Percentiles rank a stretch among this genome's conserved stretches.
Conservation (phyloP, 2,329 filamentous ascomycete species). For the Ophiosphaerella korrae region DNA sequence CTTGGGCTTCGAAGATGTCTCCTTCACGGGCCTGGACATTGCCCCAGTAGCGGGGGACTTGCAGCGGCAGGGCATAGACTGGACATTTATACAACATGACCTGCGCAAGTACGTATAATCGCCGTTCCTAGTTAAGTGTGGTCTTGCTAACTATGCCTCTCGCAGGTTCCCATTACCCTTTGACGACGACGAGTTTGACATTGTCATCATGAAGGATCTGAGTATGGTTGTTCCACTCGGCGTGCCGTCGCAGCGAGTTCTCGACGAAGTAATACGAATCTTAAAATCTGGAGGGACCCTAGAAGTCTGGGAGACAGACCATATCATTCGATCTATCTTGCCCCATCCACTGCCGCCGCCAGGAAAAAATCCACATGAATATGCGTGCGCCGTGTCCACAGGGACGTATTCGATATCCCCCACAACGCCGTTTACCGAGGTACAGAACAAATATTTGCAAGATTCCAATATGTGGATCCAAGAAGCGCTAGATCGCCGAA, state of each 20-base stretch:
- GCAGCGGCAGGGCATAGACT: conserved; percentile 76
- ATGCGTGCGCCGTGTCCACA: conserved; percentile 67
- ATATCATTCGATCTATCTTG: conserved; percentile 79
- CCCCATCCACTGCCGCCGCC: conserved; percentile 72
- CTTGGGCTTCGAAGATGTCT: conserved; percentile 70
- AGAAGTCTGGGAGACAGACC: conserved; percentile 90
- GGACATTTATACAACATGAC: conserved; percentile 89
- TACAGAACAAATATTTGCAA: conserved; percentile 79
- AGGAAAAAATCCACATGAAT: conserved; percentile 64
- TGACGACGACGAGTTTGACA: conserved; percentile 77
- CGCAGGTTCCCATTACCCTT: conserved; percentile 71
- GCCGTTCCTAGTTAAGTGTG: neutral
- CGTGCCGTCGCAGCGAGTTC: conserved; percentile 58
- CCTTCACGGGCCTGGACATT: conserved; percentile 83
- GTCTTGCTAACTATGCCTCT: neutral
- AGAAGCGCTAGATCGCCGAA: conserved; percentile 73
- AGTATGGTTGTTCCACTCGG: conserved; percentile 68
- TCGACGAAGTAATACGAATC: conserved; percentile 78
- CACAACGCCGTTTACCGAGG: conserved; percentile 79
- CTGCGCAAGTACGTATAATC: conserved; percentile 59
- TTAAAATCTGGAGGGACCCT: conserved; percentile 77
- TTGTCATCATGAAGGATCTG: conserved; percentile 87
- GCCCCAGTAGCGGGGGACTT: conserved; percentile 71
- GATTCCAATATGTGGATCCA: conserved; percentile 85
- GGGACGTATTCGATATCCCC: conserved; percentile 83